Evolutionary conservation across 148 eudicot species (phyloP).

Genomic region (Cornus suecica): DNA sequence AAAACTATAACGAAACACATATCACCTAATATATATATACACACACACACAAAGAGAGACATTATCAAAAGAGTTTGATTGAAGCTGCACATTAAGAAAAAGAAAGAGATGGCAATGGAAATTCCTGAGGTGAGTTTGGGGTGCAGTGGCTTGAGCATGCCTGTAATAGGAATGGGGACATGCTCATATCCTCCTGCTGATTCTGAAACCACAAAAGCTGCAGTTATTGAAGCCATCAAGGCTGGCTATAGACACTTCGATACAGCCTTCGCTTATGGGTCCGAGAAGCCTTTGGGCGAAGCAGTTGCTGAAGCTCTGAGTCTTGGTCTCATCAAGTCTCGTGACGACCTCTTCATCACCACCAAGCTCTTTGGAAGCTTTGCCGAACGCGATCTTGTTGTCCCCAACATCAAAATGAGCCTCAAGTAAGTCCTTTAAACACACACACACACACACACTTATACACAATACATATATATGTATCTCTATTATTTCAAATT

Average conservation of each 20-base stretch:
- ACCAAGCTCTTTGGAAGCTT: conserved; percentile 57
- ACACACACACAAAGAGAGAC: too few species aligned
- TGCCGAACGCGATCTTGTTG: conserved; percentile 47
- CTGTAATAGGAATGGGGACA: conserved; percentile 51
- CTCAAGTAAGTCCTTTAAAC: conserved; percentile 31
- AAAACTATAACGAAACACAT: too few species aligned
- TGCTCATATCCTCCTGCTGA: conserved; percentile 40
- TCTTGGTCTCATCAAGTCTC: conserved; percentile 42
- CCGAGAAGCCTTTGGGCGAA: conserved; percentile 51
- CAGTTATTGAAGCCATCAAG: conserved; percentile 41
- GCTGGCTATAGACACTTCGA: conserved; percentile 59
- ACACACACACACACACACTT: background rate
- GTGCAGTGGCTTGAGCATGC: conserved; percentile 22
- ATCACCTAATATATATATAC: too few species aligned
- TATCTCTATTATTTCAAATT: too few species aligned
- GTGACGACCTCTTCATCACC: conserved; percentile 61
- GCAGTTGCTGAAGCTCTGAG: conserved; percentile 41
- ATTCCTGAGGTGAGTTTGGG: conserved; percentile 14
- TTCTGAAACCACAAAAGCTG: conserved; percentile 31
- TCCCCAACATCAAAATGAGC: conserved; percentile 39
- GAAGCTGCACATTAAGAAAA: too few species aligned
- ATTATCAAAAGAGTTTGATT: too few species aligned
- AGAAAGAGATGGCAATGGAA: conserved; percentile 2
- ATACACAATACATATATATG: too few species aligned
- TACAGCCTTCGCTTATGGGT: conserved; percentile 43